phyloP scores from a whole-genome alignment of 2,329 filamentous ascomycete species.

The Teratosphaeria gauchensis region DNA sequence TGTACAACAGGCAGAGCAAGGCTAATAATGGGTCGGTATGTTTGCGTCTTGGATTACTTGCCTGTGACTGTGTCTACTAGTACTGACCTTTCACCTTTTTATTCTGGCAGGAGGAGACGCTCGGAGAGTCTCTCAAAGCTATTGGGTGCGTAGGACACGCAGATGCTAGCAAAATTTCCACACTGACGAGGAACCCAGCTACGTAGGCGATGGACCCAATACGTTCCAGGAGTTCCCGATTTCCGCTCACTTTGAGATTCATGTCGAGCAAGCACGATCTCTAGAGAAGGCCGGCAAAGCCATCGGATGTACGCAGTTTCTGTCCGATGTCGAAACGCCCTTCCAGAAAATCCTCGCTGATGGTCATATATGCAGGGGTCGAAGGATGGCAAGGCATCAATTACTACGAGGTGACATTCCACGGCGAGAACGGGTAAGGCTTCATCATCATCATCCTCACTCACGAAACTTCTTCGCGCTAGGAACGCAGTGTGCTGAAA shows the following conservation, averaged over 20 bases:
- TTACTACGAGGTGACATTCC: conserved; percentile 13
- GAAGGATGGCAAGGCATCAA: conserved; percentile 16
- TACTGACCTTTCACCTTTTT: conserved; percentile 19
- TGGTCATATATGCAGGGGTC: background rate
- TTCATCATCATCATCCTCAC: too few species aligned
- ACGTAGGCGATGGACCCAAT: conserved; percentile 15
- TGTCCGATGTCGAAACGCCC: too few species aligned
- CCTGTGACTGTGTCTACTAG: conserved; percentile 9
- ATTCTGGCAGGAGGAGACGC: background rate
- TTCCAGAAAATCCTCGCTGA: too few species aligned
- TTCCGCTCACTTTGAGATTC: conserved; percentile 17
- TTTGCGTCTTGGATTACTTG: too few species aligned
- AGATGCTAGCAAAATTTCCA: background rate
- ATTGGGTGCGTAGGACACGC: background rate
- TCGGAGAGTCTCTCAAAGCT: background rate
- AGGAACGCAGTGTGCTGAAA: too few species aligned
- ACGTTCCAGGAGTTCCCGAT: conserved; percentile 10
- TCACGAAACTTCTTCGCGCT: too few species aligned
- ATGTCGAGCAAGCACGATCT: conserved; percentile 13
- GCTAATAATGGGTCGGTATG: conserved; percentile 14
- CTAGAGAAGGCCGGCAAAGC: conserved; percentile 10
- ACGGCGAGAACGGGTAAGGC: conserved; percentile 6
- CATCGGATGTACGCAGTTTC: conserved; percentile 5
- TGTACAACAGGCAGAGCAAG: conserved; percentile 20
- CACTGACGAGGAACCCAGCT: conserved; percentile 8